Evolutionary conservation across 106 monocot genomes (phyloP), one percentile per base, ranked within the genome.

Genomic region (Agapanthus africanus): DNA sequence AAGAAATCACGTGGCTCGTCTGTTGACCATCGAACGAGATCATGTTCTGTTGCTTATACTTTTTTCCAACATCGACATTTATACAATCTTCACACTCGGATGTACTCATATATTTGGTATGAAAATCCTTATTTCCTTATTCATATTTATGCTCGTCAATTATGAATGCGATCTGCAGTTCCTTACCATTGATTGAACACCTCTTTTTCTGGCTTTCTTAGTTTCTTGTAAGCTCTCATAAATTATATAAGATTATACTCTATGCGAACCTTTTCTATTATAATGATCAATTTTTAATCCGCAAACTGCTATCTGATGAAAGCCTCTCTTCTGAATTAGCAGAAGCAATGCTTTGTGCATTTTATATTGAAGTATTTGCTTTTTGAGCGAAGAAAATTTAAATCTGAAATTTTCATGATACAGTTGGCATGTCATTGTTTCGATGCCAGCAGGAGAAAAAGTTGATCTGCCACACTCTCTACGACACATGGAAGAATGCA

Each of bases 381-480:
- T 52, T 52, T 52, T 52, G 52, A 8, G 23, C 21, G 22, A 26
- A 52, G 21, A n/a, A 37, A 62, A 19, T 14, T 19, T 25, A 23
- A 32, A n/a, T n/a, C n/a, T n/a, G n/a, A n/a, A n/a, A 63, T 52
- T 62, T 26, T 59, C 42, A 62, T 68, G 21, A 73, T 90, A 70
- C 83, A 90, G 90, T 80, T 90, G 90, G 90, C 82, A 82, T 57
- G 57, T 85, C 69, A 54, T 65, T 34, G 67, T 83, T 70, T 69
- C 78, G 27, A 83, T 80, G 78, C 76, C 79, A 63, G 71, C 71
- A 67, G 82, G 80, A 64, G 89, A 88, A 76, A 54, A 61, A 61
- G 61, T 75, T 36, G 73, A 90, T n/a, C 72, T 82, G 41, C 90
- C 90, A 72, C 63, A 77, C 69, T 77, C 78, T 67, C 82, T 90